Conservation (phyloP, 129 eudicot genomes). For the Gnaphalium uliginosum region DNA sequence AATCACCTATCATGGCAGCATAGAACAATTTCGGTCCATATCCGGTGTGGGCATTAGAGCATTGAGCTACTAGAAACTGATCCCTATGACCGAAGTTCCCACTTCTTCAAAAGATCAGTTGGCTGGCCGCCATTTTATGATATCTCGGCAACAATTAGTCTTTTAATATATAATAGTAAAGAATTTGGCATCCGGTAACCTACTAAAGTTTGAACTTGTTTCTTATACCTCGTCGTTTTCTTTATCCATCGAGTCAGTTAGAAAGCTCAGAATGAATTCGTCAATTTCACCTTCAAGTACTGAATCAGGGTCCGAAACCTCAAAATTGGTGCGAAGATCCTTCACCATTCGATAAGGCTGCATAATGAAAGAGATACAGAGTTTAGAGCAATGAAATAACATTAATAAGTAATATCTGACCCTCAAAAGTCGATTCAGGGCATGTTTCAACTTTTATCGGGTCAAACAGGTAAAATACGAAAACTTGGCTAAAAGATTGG, state of each 20-base stretch:
- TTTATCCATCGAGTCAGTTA: slow-evolving; percentile 74
- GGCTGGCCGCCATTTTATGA: background rate
- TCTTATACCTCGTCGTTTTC: slow-evolving; percentile 44
- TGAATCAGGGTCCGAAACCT: slow-evolving; percentile 89
- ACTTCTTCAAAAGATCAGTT: background rate
- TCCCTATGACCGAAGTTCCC: no score
- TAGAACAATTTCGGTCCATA: background rate
- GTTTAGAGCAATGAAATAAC: background rate
- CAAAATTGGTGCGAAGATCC: slow-evolving; percentile 79
- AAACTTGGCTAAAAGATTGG: no score
- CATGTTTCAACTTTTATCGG: no score
- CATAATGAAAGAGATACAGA: slow-evolving; percentile 5
- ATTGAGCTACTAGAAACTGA: no score
- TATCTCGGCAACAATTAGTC: background rate
- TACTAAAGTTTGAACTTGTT: background rate
- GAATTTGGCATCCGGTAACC: background rate
- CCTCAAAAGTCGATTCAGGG: no score
- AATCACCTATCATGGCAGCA: background rate
- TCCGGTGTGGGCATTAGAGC: no score
- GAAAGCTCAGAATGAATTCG: slow-evolving; percentile 77
- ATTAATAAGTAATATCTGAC: no score
- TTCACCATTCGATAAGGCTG: slow-evolving; percentile 97
- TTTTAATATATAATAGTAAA: slow-evolving; percentile 14
- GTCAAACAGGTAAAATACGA: no score
- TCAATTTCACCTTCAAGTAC: slow-evolving; percentile 91